Conservation (phyloP, 768 basidiomycete species). For the Calvatia gigantea region DNA sequence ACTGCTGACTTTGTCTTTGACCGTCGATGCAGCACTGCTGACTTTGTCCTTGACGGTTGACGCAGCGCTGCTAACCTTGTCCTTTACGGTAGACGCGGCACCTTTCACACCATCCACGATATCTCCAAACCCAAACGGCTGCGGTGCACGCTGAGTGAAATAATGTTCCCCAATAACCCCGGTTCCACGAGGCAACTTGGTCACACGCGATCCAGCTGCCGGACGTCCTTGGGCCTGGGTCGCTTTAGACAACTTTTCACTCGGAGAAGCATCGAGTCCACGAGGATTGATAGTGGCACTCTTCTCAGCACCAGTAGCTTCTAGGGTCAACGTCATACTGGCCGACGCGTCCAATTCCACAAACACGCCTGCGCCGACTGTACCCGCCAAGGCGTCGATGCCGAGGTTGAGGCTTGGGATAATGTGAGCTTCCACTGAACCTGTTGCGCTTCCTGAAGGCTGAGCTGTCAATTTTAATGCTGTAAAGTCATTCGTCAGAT, state of each 20-base stretch:
- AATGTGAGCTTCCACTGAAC: conserved; percentile 42
- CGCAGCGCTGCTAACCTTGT: background rate
- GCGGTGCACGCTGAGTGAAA: background rate
- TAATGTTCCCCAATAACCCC: conserved; percentile 1
- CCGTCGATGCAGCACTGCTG: background rate
- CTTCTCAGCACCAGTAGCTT: conserved; percentile 14
- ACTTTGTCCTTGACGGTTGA: background rate
- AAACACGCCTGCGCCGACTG: conserved; percentile 35
- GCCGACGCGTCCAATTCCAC: conserved; percentile 38
- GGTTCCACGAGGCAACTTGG: background rate
- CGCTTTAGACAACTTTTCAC: no score
- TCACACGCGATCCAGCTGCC: no score
- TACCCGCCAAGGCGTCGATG: conserved; percentile 34
- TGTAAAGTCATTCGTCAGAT: conserved; percentile 16
- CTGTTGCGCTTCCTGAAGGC: conserved; percentile 37
- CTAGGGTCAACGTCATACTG: conserved; percentile 23
- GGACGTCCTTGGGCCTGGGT: no score
- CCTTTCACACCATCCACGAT: background rate
- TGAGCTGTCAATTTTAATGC: conserved; percentile 39
- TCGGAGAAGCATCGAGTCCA: background rate
- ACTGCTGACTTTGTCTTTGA: background rate
- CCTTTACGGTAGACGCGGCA: background rate
- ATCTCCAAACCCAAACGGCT: background rate
- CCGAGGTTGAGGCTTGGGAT: conserved; percentile 47
- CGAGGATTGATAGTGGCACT: background rate